These are phyloP conservation scores for Xylaria telfairii DNA, from an alignment of 495 filamentous ascomycete genomes.

Conservation along the genomic window DNA sequence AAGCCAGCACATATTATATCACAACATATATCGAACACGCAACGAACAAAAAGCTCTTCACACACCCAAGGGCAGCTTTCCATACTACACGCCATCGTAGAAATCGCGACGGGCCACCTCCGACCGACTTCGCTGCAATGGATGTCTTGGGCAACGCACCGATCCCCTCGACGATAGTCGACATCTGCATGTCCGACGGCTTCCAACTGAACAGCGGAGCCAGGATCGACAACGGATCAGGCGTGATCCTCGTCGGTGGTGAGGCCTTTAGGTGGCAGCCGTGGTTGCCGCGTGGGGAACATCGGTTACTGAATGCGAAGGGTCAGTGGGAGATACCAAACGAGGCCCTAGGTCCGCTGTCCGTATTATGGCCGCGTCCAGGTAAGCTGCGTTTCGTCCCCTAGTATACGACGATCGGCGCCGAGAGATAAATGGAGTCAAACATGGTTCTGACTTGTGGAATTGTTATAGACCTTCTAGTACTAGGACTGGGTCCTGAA, in stretches of 20 bases:
- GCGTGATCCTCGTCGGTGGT: conserved; percentile 76
- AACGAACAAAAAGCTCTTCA: background rate
- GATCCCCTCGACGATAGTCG: conserved; percentile 79
- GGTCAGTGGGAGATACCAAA: conserved; percentile 79
- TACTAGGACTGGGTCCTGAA: conserved; percentile 80
- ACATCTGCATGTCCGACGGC: conserved; percentile 75
- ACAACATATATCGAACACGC: conserved; percentile 1
- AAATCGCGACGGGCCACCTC: conserved; percentile 34
- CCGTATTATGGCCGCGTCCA: conserved; percentile 86
- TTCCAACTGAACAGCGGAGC: conserved; percentile 83
- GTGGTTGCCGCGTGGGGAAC: conserved; percentile 59
- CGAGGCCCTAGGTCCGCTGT: conserved; percentile 78
- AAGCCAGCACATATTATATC: conserved; percentile 2
- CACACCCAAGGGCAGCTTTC: conserved; percentile 9
- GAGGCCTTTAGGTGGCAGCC: conserved; percentile 90
- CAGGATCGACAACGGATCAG: conserved; percentile 67
- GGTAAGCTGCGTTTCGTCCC: conserved; percentile 59
- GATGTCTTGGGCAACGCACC: conserved; percentile 82
- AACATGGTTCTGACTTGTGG: conserved; percentile 3
- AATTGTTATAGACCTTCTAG: conserved; percentile 72
- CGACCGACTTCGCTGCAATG: conserved; percentile 76
- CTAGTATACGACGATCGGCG: background rate
- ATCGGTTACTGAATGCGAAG: conserved; percentile 69
- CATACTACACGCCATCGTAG: conserved; percentile 21
- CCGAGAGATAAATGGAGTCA: background rate